Base-by-base conservation (phyloP, 345 rosid genomes). In the Lepidium africanum region DNA sequence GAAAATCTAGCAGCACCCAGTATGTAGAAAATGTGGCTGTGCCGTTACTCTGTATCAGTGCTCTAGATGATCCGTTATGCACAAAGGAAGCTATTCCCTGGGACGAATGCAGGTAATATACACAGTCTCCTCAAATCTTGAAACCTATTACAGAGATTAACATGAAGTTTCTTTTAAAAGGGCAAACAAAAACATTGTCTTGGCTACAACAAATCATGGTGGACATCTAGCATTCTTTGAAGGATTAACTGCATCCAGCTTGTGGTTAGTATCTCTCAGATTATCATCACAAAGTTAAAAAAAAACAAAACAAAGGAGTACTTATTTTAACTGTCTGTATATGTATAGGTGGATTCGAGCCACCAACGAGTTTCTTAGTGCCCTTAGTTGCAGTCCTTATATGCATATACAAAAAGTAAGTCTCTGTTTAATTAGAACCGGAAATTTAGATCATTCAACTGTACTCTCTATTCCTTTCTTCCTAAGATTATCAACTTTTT, bases 201-300 rank as follows among this genome's bases (percentile, higher is more conserved):
- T 90, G 79, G 94, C 86, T 69, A 84, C 96, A 45, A 36, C 84
- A 53, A 70, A 69, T 57, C 93, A 88, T 58, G 98, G 98, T 13
- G 98, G 97, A 72, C 98, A 92, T 79, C 80, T 92, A 15, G 98
- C 93, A 2, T 86, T 86, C 74, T 92, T 92, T 48, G 98, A 92
- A 81, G 97, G 94, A 67, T 78, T 88, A 50, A 70, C 86, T 11
- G 98, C 62, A 61, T 56, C 87, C 32, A 60, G 86, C 69, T 78
- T 84, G 38, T 90, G 97, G 97, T 72, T 16, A 0, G 66, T 85
- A 84, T 59, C 70, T 65, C 51, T 9, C 21, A 56, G 9, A 51
- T 52, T 42, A 48, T 12, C 53, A 43, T 12, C 53, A 43, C 38
- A 36, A 17, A 23, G 12, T 11, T 25, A 25, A 25, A 30, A 38